These are phyloP conservation scores for Tripidium arundinaceum DNA, from an alignment of 202 grass and related monocot species.

Conservation along the genomic window DNA sequence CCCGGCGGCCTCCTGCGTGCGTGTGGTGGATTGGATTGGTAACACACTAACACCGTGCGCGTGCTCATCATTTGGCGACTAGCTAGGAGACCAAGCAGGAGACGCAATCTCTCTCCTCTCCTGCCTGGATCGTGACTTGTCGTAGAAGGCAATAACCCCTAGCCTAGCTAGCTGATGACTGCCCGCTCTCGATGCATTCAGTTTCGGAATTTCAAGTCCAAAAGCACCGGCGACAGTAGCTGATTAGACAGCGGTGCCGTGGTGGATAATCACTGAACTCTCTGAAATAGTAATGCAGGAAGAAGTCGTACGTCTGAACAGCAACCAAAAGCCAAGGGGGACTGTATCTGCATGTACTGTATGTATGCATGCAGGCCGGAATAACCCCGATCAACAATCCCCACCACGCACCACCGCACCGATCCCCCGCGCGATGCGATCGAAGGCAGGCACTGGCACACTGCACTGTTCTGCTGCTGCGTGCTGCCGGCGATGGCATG, in stretches of 20 bases:
- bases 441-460: too few species aligned
- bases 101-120: neutral
- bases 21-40: neutral
- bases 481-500: too few species aligned
- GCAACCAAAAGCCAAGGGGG: too few species aligned
- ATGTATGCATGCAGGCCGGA: neutral
- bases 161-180: too few species aligned
- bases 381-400: neutral
- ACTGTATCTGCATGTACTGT: too few species aligned
- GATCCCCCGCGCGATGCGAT: neutral
- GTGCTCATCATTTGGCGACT: neutral
- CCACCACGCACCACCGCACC: neutral
- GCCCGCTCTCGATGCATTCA: too few species aligned
- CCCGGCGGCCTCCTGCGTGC: too few species aligned
- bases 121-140: conserved; percentile 23
- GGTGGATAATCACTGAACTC: too few species aligned
- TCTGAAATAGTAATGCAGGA: neutral
- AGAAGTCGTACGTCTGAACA: neutral
- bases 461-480: neutral
- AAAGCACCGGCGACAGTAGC: too few species aligned
- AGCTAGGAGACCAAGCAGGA: neutral
- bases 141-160: conserved; percentile 2
- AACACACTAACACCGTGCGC: too few species aligned
- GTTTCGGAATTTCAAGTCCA: too few species aligned
- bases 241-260: too few species aligned